Evolutionary conservation across 2,329 filamentous ascomycete species (phyloP), one percentile per base, ranked within the genome.

Genomic region (Stenocarpella maydis): DNA sequence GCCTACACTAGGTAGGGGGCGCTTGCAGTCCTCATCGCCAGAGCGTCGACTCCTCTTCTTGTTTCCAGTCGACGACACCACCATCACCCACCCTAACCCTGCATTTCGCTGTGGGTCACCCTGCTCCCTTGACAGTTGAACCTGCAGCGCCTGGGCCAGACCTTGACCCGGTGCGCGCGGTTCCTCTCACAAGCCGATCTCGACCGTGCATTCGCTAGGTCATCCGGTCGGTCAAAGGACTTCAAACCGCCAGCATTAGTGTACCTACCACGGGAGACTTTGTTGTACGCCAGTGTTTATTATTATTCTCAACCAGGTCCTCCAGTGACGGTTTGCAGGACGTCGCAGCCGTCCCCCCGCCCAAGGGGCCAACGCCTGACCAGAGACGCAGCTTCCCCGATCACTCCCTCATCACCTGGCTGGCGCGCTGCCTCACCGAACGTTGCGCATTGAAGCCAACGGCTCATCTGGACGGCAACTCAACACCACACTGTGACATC

Each of bases 151-250:
- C 28, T 9, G n/a, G n/a, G 4, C 31, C 8, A 34, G 15, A 24
- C 39, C 24, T 37, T 61, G 19, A 61, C 63, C 24, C 10, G 39
- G 37, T 47, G 49, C 49, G n/a, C 37, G 49, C 37, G 21, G 34
- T 26, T 66, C 31, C 39, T 66, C 39, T 47, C 24, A n/a, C 50
- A 37, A 45, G 26, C 47, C 61, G 31, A 65, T 39, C 21, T 53
- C 49, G 26, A 65, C 45, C 34, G 45, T 65, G 61, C 61, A 65
- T 52, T 53, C 47, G 49, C 47, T 52, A 65, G 47, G 26, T 43
- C 45, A 41, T 52, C 61, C 61, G 31, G 61, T 37, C 58, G 49
- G 49, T 45, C 26, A 34, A n/a, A n/a, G 41, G 58, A 34, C 58
- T 28, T 61, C 41, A 47, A 61, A 61, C 41, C 58, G 28, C 39